phyloP scores from a whole-genome alignment of 169 alveolate genomes.

The Plasmodium gaboni region DNA sequence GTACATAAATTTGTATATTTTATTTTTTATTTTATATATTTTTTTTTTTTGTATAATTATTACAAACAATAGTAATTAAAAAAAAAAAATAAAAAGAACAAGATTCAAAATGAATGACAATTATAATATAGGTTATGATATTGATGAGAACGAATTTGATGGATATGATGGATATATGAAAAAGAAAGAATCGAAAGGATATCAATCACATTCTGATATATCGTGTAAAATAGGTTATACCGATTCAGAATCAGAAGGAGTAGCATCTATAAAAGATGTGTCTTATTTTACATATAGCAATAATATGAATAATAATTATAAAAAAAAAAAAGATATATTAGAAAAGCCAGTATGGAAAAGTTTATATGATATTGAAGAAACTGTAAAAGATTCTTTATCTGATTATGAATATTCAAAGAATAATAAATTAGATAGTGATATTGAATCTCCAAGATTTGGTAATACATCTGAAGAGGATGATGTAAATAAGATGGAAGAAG shows the following conservation, averaged over 20 bases:
- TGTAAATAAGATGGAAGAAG: background rate
- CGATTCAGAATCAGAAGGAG: constrained; percentile 77
- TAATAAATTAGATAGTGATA: constrained; percentile 20
- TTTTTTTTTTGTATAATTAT: background rate
- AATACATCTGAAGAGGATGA: constrained; percentile 38
- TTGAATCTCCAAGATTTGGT: constrained; percentile 72
- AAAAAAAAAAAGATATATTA: constrained; percentile 40
- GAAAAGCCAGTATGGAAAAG: constrained; percentile 73
- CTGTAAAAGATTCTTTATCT: constrained; percentile 59
- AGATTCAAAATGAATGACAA: constrained; percentile 32
- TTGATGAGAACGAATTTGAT: constrained; percentile 15
- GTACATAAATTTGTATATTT: background rate
- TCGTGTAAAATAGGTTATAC: constrained; percentile 73
- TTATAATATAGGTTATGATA: background rate
- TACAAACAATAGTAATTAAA: background rate
- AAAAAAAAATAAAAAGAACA: background rate
- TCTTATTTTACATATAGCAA: constrained; percentile 47
- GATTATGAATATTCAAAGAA: constrained; percentile 60
- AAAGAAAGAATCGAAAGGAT: constrained; percentile 31
- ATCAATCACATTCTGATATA: constrained; percentile 64
- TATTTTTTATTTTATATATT: background rate
- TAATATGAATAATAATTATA: constrained; percentile 20
- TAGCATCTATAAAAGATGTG: constrained; percentile 59
- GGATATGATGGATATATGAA: constrained; percentile 18
- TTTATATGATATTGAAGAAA: constrained; percentile 60